Conservation (phyloP, 352 stramenopile genomes). For the Bremia lactucae region DNA sequence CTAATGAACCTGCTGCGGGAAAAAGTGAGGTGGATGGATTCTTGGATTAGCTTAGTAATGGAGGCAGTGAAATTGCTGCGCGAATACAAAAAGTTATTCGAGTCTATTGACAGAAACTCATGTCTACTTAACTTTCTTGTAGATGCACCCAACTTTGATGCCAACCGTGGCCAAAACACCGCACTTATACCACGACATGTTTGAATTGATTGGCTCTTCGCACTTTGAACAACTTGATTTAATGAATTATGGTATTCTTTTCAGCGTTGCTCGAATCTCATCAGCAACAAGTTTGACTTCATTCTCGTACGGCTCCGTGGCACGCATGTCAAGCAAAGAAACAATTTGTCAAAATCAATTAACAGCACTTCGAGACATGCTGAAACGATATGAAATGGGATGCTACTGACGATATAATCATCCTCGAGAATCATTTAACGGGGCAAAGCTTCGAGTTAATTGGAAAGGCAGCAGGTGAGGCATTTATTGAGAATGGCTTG, state of each 20-base stretch:
- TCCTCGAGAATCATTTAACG: slow-evolving; percentile 70
- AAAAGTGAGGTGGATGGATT: slow-evolving; percentile 67
- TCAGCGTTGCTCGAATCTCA: slow-evolving; percentile 57
- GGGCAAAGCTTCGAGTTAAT: slow-evolving; percentile 50
- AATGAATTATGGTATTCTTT: background rate
- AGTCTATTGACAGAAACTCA: background rate
- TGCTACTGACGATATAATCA: slow-evolving; percentile 70
- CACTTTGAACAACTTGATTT: too few species aligned
- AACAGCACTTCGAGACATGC: background rate
- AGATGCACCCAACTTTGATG: slow-evolving; percentile 45
- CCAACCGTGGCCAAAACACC: slow-evolving; percentile 48
- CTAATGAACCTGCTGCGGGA: too few species aligned
- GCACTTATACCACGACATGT: slow-evolving; percentile 31
- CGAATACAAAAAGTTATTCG: slow-evolving; percentile 48
- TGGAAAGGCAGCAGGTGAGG: slow-evolving; percentile 47
- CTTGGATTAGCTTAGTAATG: slow-evolving; percentile 47
- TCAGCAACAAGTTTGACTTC: slow-evolving; percentile 80
- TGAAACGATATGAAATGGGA: slow-evolving; percentile 46
- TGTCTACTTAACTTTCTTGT: slow-evolving; percentile 1
- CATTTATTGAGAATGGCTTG: background rate
- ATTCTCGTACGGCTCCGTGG: slow-evolving; percentile 62
- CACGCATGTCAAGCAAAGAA: slow-evolving; percentile 31
- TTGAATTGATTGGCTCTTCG: too few species aligned
- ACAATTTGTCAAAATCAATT: background rate
- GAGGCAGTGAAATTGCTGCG: slow-evolving; percentile 23